phyloP scores from a whole-genome alignment of 1,284 basidiomycete genomes.

The Trametes sp. region DNA sequence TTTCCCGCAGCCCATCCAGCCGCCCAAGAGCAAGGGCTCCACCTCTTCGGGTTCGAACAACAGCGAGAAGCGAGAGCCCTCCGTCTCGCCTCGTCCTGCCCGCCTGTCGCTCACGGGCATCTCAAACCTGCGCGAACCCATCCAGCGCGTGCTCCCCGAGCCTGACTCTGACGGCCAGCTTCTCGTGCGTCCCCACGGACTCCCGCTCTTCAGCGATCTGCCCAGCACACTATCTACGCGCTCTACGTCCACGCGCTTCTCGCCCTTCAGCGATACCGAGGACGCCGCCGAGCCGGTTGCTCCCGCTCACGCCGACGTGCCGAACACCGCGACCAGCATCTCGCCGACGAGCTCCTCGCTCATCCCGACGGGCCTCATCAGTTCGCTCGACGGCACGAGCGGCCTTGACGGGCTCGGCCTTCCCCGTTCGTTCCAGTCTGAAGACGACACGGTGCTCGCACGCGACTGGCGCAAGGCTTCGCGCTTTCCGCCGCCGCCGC shows the following conservation, averaged over 20 bases:
- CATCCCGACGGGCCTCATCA: constrained; percentile 65
- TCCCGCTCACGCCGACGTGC: constrained; percentile 25
- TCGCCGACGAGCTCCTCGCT: constrained; percentile 50
- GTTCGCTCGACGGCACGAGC: constrained; percentile 55
- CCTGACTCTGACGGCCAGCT: constrained; percentile 33
- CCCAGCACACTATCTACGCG: constrained; percentile 40
- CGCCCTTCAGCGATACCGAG: constrained; percentile 58
- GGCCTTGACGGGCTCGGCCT: constrained; percentile 37
- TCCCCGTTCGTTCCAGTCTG: constrained; percentile 63
- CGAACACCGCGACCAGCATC: constrained; percentile 31
- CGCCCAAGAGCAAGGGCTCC: constrained; percentile 29
- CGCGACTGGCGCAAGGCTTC: constrained; percentile 53
- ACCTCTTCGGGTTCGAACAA: constrained; percentile 33
- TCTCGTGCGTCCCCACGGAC: constrained; percentile 46
- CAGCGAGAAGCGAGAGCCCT: constrained; percentile 31
- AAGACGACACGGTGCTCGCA: constrained; percentile 59
- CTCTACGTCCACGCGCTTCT: constrained; percentile 49
- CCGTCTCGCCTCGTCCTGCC: constrained; percentile 44
- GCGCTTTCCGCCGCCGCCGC: constrained; percentile 33
- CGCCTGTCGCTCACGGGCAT: constrained; percentile 50
- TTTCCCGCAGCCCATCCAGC: constrained; percentile 35
- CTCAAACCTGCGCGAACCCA: constrained; percentile 43
- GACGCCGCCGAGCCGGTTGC: constrained; percentile 26
- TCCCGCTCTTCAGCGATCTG: constrained; percentile 51
- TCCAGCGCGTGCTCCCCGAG: constrained; percentile 24